Percentiles rank a stretch among this genome's conserved stretches.
Evolutionary conservation across 2,329 filamentous ascomycete species (phyloP).

Genomic region (Pestalotiopsis sp.): DNA sequence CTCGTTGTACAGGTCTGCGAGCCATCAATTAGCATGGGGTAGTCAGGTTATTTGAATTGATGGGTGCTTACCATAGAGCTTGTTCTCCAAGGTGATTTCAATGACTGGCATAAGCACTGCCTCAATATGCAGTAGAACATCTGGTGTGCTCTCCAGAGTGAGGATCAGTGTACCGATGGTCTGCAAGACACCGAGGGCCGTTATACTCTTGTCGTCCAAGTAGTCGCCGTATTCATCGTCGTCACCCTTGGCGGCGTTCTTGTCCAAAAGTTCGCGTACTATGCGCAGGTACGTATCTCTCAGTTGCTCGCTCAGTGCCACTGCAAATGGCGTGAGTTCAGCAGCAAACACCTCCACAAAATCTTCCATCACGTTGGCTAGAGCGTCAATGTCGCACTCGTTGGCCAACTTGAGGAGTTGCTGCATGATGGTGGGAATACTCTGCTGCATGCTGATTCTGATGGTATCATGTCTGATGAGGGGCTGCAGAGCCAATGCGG

Average conservation of each 20-base stretch:
- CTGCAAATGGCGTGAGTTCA: conserved; percentile 94
- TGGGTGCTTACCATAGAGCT: conserved; percentile 75
- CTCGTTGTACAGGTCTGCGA: conserved; percentile 87
- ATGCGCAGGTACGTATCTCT: conserved; percentile 96
- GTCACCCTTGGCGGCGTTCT: conserved; percentile 76
- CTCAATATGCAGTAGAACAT: conserved; percentile 92
- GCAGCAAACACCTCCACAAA: conserved; percentile 99
- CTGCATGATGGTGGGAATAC: conserved; percentile 99
- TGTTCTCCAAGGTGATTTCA: conserved; percentile 94
- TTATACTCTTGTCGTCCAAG: conserved; percentile 97
- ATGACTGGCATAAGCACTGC: conserved; percentile 97
- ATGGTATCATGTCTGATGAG: conserved; percentile 96
- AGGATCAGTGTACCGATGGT: conserved; percentile 97
- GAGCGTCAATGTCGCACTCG: conserved; percentile 94
- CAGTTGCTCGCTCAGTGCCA: conserved; percentile 92
- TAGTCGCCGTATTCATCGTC: conserved; percentile 86
- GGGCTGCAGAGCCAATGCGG: conserved; percentile 90
- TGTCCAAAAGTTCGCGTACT: conserved; percentile 86
- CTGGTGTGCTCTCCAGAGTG: conserved; percentile 94
- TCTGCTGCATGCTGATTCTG: conserved; percentile 92
- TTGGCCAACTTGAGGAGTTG: conserved; percentile 96
- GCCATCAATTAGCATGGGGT: conserved; percentile 18
- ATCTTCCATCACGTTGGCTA: conserved; percentile 99
- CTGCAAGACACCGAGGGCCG: conserved; percentile 91
- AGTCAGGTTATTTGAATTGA: neutral